phyloP scores from a whole-genome alignment of 2,329 filamentous ascomycete species.

The Scedosporium boydii region DNA sequence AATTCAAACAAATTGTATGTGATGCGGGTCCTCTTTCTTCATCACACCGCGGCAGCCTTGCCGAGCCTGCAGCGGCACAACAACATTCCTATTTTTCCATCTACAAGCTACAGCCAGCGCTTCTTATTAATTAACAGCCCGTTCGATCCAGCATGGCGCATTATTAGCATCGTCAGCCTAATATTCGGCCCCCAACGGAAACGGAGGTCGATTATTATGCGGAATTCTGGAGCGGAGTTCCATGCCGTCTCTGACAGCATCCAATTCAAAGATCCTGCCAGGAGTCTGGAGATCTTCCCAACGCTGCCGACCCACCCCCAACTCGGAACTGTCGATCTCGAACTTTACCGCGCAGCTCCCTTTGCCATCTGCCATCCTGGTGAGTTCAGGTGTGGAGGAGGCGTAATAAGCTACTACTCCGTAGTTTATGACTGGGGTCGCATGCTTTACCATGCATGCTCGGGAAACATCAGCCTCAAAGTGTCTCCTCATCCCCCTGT shows the following conservation, averaged over 20 bases:
- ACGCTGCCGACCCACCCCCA: neutral
- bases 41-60: neutral
- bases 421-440: neutral
- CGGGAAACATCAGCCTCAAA: neutral
- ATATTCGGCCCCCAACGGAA: conserved; percentile 6
- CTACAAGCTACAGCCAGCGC: neutral
- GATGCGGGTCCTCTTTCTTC: neutral
- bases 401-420: too few relatives aligned
- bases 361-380: too few relatives aligned
- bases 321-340: neutral
- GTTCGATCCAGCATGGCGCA: neutral
- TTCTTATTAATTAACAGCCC: neutral
- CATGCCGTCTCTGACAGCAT: neutral
- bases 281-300: neutral
- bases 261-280: neutral
- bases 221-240: neutral
- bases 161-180: conserved; percentile 5
- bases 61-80: neutral
- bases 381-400: too few relatives aligned
- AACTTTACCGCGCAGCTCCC: neutral
- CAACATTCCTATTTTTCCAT: neutral
- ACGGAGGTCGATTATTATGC: neutral
- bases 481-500: neutral
- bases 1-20: neutral
- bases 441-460: neutral